Evolutionary conservation across 1,284 basidiomycete genomes (phyloP).

Genomic region (Ceratorhiza oryzae-sativae): DNA sequence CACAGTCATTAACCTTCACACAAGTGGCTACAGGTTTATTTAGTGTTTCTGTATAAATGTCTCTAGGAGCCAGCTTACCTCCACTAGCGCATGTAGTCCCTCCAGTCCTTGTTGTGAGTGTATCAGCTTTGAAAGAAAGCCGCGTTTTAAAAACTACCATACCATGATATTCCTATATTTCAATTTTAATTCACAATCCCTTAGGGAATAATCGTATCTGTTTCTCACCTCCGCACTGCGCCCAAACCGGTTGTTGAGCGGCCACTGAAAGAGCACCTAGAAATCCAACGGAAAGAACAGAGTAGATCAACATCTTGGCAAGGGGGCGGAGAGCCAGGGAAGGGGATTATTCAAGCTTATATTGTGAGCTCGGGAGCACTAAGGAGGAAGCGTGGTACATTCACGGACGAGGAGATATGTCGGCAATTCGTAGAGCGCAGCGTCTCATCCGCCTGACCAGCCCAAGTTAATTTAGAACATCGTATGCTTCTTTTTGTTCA

Average conservation of each 20-base stretch:
- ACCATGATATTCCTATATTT: conserved; percentile 19
- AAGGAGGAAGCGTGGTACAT: conserved; percentile 35
- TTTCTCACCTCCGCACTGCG: conserved; percentile 34
- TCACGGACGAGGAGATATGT: conserved; percentile 35
- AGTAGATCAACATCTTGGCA: conserved; percentile 4
- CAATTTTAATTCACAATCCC: neutral
- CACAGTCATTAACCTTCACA: conserved; percentile 36
- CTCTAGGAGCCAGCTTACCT: too few relatives aligned
- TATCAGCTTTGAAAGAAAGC: neutral
- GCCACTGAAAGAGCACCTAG: neutral
- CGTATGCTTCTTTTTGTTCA: neutral
- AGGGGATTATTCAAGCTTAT: conserved; percentile 5
- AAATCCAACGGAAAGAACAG: neutral
- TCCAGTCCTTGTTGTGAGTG: conserved; percentile 18
- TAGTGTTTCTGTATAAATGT: too few relatives aligned
- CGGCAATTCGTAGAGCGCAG: neutral
- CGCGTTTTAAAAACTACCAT: neutral
- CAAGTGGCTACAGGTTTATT: conserved; percentile 18
- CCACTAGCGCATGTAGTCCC: conserved; percentile 34
- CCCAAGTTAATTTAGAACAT: neutral
- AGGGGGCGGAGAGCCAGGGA: neutral
- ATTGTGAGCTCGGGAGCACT: conserved; percentile 14
- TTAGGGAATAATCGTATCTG: neutral
- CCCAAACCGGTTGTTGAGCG: conserved; percentile 31
- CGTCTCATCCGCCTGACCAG: neutral